Evolutionary conservation across 192 early-diverging fungal genomes (phyloP).

Genomic region (Coemansia sp.): DNA sequence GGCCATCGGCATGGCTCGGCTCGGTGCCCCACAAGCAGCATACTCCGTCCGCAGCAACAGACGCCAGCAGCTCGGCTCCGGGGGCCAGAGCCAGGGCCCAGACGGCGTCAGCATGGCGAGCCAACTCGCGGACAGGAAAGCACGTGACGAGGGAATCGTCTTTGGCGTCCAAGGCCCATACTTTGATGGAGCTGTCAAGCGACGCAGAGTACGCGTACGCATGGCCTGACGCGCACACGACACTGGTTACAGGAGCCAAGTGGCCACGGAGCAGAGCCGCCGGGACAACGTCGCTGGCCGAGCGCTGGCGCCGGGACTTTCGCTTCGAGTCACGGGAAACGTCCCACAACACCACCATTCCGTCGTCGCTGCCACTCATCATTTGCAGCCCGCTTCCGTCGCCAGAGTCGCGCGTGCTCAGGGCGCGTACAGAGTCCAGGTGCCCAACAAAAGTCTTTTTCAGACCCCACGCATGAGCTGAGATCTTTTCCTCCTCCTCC

Average conservation of each 20-base stretch:
- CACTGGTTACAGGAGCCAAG: constrained; percentile 41
- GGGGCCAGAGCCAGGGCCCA: constrained; percentile 40
- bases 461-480: constrained; percentile 7
- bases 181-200: constrained; percentile 36
- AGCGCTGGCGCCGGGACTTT: not conserved
- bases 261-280: constrained; percentile 34
- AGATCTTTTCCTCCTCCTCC: too few relatives aligned
- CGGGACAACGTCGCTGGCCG: constrained; percentile 8
- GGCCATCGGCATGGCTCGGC: not conserved
- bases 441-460: constrained; percentile 30
- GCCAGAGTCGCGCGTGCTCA: not conserved
- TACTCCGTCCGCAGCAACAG: constrained; percentile 33
- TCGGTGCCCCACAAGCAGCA: constrained; percentile 36
- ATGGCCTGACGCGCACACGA: constrained; percentile 1
- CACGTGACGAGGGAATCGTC: not conserved
- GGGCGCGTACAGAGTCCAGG: constrained; percentile 35
- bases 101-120: constrained; percentile 36
- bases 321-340: constrained; percentile 13
- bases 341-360: constrained; percentile 45
- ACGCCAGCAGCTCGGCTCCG: constrained; percentile 22
- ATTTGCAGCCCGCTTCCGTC: constrained; percentile 8
- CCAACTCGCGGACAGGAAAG: constrained; percentile 25
- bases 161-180: constrained; percentile 20
- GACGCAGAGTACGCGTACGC: constrained; percentile 33
- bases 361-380: constrained; percentile 40